Evolutionary conservation across 495 filamentous ascomycete species (phyloP).

Genomic region (Penicillium daleae): DNA sequence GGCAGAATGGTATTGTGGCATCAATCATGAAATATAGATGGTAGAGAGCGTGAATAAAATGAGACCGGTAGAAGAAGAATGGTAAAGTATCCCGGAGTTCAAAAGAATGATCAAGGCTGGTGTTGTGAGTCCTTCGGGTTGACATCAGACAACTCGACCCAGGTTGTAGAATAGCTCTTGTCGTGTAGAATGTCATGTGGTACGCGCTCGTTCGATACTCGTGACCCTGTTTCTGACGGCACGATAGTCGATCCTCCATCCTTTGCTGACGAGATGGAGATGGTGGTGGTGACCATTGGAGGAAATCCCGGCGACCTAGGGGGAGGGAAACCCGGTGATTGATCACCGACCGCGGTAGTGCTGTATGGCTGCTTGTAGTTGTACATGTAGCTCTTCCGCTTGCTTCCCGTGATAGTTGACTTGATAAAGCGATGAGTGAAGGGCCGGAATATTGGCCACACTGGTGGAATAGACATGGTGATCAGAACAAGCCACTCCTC

Average conservation of each 20-base stretch:
- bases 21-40: background rate
- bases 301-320: background rate
- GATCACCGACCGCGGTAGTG: conserved; percentile 19
- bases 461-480: conserved; percentile 34
- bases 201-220: conserved; percentile 12
- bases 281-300: conserved; percentile 28
- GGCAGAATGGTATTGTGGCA: background rate
- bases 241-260: conserved; percentile 7
- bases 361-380: conserved; percentile 16
- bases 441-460: conserved; percentile 33
- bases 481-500: conserved; percentile 36
- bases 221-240: conserved; percentile 16
- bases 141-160: conserved; percentile 23
- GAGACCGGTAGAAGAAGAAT: background rate
- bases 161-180: conserved; percentile 10
- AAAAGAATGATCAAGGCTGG: background rate
- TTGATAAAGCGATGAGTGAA: conserved; percentile 33
- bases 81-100: background rate
- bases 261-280: conserved; percentile 25
- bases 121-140: background rate
- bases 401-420: conserved; percentile 18
- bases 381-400: conserved; percentile 13
- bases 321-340: conserved; percentile 19
- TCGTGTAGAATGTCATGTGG: conserved; percentile 18
- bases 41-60: background rate